Base-by-base conservation (phyloP, 805 yeast species). In the Teunomyces funiuensis region DNA sequence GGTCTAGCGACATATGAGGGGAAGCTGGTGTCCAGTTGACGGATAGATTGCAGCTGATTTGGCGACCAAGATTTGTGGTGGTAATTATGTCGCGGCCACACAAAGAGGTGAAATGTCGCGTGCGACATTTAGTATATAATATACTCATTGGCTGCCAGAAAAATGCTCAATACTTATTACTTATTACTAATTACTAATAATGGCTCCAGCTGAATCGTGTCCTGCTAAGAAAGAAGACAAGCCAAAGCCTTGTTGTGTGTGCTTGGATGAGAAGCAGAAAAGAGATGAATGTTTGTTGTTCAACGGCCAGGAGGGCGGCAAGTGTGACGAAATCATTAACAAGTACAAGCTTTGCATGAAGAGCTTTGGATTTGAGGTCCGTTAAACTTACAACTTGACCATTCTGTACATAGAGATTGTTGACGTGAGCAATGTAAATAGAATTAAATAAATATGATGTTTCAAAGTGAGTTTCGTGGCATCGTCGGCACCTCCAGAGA, bases 161-260 rank as follows among this genome's bases (percentile, higher is more conserved):
- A 22, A 22, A 5, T 22, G 7, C 25, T 22, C 25, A 22, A 22
- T 11, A 22, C 10, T 22, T 19, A 19, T 19, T 19, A 5, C 9
- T 11, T 6, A 22, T 36, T 27, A 22, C 33, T 19, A 27, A 16
- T 28, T 15, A 28, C 11, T 6, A 6, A 39, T 8, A 11, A 39
- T 39, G 41, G 16, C 37, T 17, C 23, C 17, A 25, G 30, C 37
- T 23, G 37, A 38, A 42, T 18, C 36, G 11, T 37, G 41, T 18
- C 34, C 31, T 6, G 31, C 28, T 14, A 45, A 42, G 10, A 44
- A 59, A 41, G 54, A 55, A 39, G 27, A 65, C 28, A 83, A 88
- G 59, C 95, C 95, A 50, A 91, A 90, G 68, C 97, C 99, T 44
- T 91, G 99, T 66, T 91, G 98, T 59, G 98, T 91, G 16, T 93